Conservation (phyloP, 1,139 yeast species). For the Meyerozyma athensensis region DNA sequence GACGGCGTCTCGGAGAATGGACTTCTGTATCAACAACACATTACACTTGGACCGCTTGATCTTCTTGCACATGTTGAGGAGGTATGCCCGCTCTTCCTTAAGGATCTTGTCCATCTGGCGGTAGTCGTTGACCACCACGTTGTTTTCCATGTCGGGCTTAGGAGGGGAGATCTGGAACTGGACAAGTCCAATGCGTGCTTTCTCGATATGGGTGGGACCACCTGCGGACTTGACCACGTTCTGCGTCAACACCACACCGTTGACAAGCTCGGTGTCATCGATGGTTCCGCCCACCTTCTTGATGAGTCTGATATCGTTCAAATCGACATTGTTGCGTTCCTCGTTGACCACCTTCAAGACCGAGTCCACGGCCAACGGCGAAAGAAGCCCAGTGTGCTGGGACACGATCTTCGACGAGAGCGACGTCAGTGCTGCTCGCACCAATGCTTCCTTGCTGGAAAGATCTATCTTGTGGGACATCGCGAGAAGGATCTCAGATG, state of each 20-base stretch:
- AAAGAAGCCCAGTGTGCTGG: conserved; percentile 77
- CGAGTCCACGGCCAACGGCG: conserved; percentile 94
- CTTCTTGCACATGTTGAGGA: conserved; percentile 90
- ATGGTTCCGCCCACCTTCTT: conserved; percentile 97
- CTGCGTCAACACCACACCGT: conserved; percentile 92
- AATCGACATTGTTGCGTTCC: conserved; percentile 61
- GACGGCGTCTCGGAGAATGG: conserved; percentile 94
- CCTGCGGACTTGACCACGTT: conserved; percentile 86
- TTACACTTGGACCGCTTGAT: conserved; percentile 97
- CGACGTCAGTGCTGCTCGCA: conserved; percentile 93
- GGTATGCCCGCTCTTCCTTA: conserved; percentile 94
- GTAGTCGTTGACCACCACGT: conserved; percentile 94
- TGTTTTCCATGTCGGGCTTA: conserved; percentile 97
- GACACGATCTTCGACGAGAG: conserved; percentile 92
- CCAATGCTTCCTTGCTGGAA: conserved; percentile 71
- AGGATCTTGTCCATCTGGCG: conserved; percentile 98
- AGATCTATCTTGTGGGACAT: conserved; percentile 79
- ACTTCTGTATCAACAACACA: conserved; percentile 87
- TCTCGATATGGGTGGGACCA: conserved; percentile 94
- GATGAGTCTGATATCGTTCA: conserved; percentile 80
- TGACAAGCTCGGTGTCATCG: conserved; percentile 89
- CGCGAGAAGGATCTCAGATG: conserved; percentile 78
- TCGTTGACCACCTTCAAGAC: conserved; percentile 72
- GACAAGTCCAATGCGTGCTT: conserved; percentile 85
- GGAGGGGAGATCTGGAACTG: conserved; percentile 98